These are phyloP conservation scores for Pseudogymnoascus sp. DNA, from an alignment of 2,329 filamentous ascomycete genomes.

Conservation along the genomic window DNA sequence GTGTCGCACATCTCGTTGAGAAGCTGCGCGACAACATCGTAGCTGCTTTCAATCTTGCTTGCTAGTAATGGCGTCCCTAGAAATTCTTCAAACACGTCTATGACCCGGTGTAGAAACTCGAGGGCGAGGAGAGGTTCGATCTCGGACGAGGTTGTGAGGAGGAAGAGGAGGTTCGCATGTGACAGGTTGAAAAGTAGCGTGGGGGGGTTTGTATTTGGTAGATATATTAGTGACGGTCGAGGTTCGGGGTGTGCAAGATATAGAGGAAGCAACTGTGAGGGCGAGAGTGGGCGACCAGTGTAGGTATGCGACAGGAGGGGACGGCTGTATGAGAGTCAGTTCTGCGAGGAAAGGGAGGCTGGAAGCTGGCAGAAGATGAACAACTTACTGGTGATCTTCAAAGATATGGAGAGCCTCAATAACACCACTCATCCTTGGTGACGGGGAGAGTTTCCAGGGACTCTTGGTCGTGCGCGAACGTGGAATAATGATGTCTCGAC, in stretches of 20 bases:
- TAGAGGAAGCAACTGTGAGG: conserved; percentile 70
- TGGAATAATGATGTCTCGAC: conserved; percentile 9
- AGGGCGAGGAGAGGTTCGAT: conserved; percentile 83
- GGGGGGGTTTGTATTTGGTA: conserved; percentile 73
- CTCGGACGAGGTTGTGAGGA: conserved; percentile 78
- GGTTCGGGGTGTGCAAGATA: conserved; percentile 78
- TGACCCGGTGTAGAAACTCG: conserved; percentile 87
- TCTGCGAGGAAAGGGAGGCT: not conserved
- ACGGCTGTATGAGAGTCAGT: conserved; percentile 46
- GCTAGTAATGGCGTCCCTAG: conserved; percentile 80
- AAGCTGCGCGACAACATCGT: conserved; percentile 89
- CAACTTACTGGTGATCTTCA: conserved; percentile 80
- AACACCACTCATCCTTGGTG: conserved; percentile 65
- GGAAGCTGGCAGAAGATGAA: conserved; percentile 14
- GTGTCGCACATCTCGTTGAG: conserved; percentile 95
- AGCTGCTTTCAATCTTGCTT: conserved; percentile 78
- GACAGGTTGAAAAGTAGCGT: conserved; percentile 80
- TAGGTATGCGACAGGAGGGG: conserved; percentile 86
- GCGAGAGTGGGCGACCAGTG: conserved; percentile 70
- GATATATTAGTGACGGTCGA: conserved; percentile 78
- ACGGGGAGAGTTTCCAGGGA: not conserved
- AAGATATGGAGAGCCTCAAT: conserved; percentile 96
- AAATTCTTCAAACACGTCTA: conserved; percentile 92
- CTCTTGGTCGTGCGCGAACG: conserved; percentile 1
- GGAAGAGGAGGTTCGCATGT: conserved; percentile 82